Base-by-base conservation (phyloP, 2,329 filamentous ascomycete species). In the Monilinia fructigena region DNA sequence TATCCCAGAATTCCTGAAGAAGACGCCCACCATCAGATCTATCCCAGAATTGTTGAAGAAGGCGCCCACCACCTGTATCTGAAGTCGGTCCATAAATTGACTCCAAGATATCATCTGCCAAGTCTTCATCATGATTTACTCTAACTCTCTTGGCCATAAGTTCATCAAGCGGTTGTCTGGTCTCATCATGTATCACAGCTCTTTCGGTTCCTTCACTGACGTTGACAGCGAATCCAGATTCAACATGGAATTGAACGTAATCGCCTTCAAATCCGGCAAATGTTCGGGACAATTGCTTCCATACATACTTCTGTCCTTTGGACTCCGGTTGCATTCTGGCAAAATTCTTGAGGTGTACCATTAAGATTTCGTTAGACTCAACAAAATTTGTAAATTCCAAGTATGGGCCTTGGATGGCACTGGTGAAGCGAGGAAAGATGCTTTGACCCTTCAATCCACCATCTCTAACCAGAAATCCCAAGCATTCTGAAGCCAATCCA, bases 391-490 rank as follows among this genome's bases (percentile, higher is more conserved):
- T 5, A 8, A n/a, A 2, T 28, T n/a, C 38, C n/a, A 59, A 26
- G 20, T 31, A 59, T 18, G 8, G n/a, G 10, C 58, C 31, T 7
- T 12, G n/a, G 1, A 50, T 1, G 5, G 20, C 38, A 14, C 45
- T 50, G 48, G 16, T 50, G 45, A 47, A 55, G 52, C 11, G 16
- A 28, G 48, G 35, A 11, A 26, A 18, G n/a, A 18, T 11, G 16
- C 20, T n/a, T 12, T 18, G 16, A 31, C 58, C 45, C 8, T n/a
- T 38, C 3, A 60, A 18, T 20, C 60, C 60, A 10, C 48, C 48
- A 40, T 63, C 50, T 31, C 42, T 55, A 23, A 63, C 23, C 31
- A 63, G 60, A 42, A n/a, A 55, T 7, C 48, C 18, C 4, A 55
- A 45, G 35, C 31, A 55, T 40, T 40, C 23, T 20, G 14, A 40